These are phyloP conservation scores for Haberlea rhodopensis DNA, from an alignment of 257 asterid species.

Conservation along the genomic window DNA sequence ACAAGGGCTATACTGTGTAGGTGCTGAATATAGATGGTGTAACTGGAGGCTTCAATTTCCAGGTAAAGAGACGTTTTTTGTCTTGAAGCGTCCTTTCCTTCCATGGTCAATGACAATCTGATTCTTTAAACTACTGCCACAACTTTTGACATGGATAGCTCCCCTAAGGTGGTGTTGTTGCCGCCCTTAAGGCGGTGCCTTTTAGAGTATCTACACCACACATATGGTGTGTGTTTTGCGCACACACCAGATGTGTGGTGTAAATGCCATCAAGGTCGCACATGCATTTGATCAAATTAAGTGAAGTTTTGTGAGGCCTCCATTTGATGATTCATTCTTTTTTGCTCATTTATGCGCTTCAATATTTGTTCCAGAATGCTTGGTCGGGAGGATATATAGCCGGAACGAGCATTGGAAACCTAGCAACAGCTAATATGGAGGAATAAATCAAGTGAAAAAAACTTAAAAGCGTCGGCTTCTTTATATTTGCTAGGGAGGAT, in stretches of 20 bases:
- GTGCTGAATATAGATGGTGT: slow-evolving; percentile 78
- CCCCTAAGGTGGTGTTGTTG: too few relatives aligned
- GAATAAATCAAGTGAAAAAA: background rate
- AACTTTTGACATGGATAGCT: background rate
- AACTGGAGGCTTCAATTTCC: slow-evolving; percentile 96
- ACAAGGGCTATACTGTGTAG: slow-evolving; percentile 36
- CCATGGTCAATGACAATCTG: slow-evolving; percentile 2
- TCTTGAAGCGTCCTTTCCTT: slow-evolving; percentile 10
- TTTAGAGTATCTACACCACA: too few relatives aligned
- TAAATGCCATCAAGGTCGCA: too few relatives aligned
- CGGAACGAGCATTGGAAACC: slow-evolving; percentile 71
- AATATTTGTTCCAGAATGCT: slow-evolving; percentile 63
- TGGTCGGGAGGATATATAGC: slow-evolving; percentile 96
- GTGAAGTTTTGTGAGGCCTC: too few relatives aligned
- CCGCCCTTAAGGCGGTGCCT: too few relatives aligned
- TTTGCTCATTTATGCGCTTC: background rate
- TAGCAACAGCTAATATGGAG: slow-evolving; percentile 31
- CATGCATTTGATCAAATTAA: too few relatives aligned
- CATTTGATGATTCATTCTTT: background rate
- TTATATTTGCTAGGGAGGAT: background rate
- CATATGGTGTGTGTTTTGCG: too few relatives aligned
- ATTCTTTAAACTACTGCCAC: background rate
- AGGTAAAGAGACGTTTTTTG: slow-evolving; percentile 42
- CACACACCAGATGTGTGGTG: too few relatives aligned
- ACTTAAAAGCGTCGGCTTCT: background rate